Evolutionary conservation across 768 basidiomycete species (phyloP).

Genomic region (Rhodotorula sphaerocarpa): DNA sequence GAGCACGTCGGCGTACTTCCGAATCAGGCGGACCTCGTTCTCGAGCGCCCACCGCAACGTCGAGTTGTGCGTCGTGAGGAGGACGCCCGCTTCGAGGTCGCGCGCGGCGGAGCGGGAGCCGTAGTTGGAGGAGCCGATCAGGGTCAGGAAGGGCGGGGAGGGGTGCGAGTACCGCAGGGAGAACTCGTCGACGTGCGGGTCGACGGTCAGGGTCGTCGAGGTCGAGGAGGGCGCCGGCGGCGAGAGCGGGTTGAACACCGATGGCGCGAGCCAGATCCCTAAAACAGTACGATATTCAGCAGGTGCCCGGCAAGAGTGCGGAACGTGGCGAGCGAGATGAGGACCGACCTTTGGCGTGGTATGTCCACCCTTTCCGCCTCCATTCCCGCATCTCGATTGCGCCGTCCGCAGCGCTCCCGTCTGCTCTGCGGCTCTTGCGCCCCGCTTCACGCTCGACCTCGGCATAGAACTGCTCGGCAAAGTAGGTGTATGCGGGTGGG

Average conservation of each 20-base stretch:
- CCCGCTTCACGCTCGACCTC: constrained; percentile 12
- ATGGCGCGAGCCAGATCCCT: constrained; percentile 39
- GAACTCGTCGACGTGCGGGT: constrained; percentile 24
- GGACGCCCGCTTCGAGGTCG: constrained; percentile 38
- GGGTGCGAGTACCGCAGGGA: constrained; percentile 10
- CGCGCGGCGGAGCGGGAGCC: constrained; percentile 35
- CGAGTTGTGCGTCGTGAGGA: constrained; percentile 28
- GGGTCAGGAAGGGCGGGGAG: constrained; percentile 33
- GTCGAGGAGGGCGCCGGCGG: constrained; percentile 4
- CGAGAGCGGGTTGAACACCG: constrained; percentile 17
- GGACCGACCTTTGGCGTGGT: constrained; percentile 85
- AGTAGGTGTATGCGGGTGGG: constrained; percentile 85
- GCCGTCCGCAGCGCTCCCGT: constrained; percentile 17
- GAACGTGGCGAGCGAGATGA: neutral
- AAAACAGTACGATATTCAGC: neutral
- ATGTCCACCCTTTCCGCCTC: constrained; percentile 85
- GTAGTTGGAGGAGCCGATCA: constrained; percentile 40
- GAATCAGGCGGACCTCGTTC: constrained; percentile 31
- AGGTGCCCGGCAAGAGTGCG: too few relatives aligned
- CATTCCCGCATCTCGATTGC: constrained; percentile 71
- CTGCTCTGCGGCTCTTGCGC: neutral
- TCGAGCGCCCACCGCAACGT: constrained; percentile 26
- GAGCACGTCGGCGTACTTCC: constrained; percentile 10
- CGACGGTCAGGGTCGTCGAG: constrained; percentile 3
- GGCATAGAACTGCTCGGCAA: constrained; percentile 68